Base-by-base conservation (phyloP, 2,329 filamentous ascomycete species). In the Colletotrichum truncatum region DNA sequence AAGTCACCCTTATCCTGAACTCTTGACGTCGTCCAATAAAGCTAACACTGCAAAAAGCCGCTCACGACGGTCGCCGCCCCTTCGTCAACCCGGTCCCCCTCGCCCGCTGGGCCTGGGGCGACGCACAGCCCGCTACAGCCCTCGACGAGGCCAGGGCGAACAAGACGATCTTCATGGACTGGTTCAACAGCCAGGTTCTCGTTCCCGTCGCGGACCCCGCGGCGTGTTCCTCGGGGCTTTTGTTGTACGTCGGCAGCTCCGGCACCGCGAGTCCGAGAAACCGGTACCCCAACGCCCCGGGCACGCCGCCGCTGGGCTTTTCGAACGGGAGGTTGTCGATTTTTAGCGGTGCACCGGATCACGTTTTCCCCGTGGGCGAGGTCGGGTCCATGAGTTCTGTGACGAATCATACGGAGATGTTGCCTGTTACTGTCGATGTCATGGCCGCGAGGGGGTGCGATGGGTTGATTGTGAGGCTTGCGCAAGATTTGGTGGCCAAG, bases 371-470 rank as follows among this genome's bases (percentile, higher is more conserved):
- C 1, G 71, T 83, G 4, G 80, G 84, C 2, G 74, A 84, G 69
- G 72, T 79, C 1, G 65, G 70, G 1, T 71, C 71, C 4, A 59
- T 41, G 30, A 79, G 77, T 41, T 58, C 49, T 5, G 77, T 87
- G 7, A 82, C 81, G 0, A 77, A 80, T 2, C 82, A 84, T 38
- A 77, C 77, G 5, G 84, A 86, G 69, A 75, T 75, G 46, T 72
- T 89, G 32, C 88, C 88, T 0, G 87, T 90, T 0, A 83, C 85
- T 1, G 81, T 89, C 0, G 80, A 87, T 66, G 76, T 90, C 18
- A 76, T 90, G 75, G 87, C 81, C 0, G 84, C 86, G 1, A 84
- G 82, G 67, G 87, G 87, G 0, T 91, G 88, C 67, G 88, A 90
- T 74, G 84, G 85, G 0, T 79, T 89, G 77, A 70, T 90, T 25